Conservation (phyloP, 2,329 filamentous ascomycete species). For the Bipolaris bicolor region DNA sequence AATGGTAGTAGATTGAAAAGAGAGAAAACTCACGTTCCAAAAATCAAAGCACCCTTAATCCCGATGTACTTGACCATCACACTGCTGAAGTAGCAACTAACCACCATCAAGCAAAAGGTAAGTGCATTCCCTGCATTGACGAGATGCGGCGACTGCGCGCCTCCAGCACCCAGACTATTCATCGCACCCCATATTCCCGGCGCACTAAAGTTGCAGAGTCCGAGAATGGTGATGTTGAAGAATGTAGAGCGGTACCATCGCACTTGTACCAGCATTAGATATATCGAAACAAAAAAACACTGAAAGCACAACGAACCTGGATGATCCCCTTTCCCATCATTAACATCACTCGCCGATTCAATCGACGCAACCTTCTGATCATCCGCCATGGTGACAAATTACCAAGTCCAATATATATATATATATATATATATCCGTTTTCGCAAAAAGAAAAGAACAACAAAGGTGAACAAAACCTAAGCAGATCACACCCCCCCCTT, state of each 20-base stretch:
- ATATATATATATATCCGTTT: too few species aligned
- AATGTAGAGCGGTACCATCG: conserved; percentile 75
- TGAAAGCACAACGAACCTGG: conserved; percentile 24
- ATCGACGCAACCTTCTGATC: conserved; percentile 5
- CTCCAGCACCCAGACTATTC: conserved; percentile 75
- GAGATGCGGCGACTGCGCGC: conserved; percentile 67
- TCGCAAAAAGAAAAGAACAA: too few species aligned
- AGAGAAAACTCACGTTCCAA: conserved; percentile 63
- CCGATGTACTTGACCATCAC: conserved; percentile 70
- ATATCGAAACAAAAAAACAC: background rate
- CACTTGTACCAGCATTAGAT: conserved; percentile 50
- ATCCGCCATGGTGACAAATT: background rate
- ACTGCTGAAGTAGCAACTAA: conserved; percentile 71
- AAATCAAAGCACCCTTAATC: conserved; percentile 72
- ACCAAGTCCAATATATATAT: too few species aligned
- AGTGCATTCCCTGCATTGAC: conserved; percentile 74
- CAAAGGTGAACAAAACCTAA: too few species aligned
- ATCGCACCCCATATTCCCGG: conserved; percentile 75
- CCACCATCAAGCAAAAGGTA: conserved; percentile 74
- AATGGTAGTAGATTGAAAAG: background rate
- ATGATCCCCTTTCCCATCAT: conserved; percentile 31
- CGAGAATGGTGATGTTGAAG: conserved; percentile 74
- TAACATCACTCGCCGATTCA: conserved; percentile 28
- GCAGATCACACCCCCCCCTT: background rate
- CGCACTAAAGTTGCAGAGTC: conserved; percentile 72